Conservation (phyloP, 257 asterid species). For the Gentiana straminea region DNA sequence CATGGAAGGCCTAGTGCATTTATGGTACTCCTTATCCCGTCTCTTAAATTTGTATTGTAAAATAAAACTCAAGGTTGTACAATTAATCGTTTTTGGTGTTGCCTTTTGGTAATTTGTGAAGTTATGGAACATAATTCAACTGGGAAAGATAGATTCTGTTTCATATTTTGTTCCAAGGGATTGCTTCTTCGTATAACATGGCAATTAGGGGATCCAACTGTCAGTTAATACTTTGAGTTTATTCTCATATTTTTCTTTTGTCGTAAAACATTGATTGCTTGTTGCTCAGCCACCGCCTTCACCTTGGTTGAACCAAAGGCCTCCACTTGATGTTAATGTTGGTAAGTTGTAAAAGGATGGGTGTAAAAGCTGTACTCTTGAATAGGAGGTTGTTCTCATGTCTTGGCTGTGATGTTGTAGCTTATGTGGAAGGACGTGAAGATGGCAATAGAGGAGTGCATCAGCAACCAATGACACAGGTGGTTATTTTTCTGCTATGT, state of each 20-base stretch:
- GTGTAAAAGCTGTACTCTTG: neutral
- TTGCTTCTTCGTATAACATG: no score
- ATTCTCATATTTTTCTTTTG: constrained; percentile 4
- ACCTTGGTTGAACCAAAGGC: constrained; percentile 75
- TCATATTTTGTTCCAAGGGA: no score
- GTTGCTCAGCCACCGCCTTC: constrained; percentile 78
- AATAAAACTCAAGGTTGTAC: no score
- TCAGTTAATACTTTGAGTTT: constrained; percentile 4
- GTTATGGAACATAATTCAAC: neutral
- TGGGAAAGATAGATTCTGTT: neutral
- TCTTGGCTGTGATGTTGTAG: constrained; percentile 26
- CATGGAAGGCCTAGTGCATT: constrained; percentile 66
- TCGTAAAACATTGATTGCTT: constrained; percentile 11
- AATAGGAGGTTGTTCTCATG: neutral
- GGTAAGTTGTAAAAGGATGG: constrained; percentile 43
- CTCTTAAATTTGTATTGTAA: neutral
- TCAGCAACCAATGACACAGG: constrained; percentile 79
- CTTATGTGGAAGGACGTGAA: constrained; percentile 82
- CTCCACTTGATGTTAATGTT: constrained; percentile 86
- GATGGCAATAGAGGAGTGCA: constrained; percentile 73
- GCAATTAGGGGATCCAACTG: neutral
- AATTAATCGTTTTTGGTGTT: no score
- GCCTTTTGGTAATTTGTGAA: no score
- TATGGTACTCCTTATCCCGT: constrained; percentile 39
- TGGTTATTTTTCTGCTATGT: constrained; percentile 14